Evolutionary conservation across 768 basidiomycete genomes (phyloP), one percentile per base, ranked within the genome.

Genomic region (Suillus plorans): DNA sequence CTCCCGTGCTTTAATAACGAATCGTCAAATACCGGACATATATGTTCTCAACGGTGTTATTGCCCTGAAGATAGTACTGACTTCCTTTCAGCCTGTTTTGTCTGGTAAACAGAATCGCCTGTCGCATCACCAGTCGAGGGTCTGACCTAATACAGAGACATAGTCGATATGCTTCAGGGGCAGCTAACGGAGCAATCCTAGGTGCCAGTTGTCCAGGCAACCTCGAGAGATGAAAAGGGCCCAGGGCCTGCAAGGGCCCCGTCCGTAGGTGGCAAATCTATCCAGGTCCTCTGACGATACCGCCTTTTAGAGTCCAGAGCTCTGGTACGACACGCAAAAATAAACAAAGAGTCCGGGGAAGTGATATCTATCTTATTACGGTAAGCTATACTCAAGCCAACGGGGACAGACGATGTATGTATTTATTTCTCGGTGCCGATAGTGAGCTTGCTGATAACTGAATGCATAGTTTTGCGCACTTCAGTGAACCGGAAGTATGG

Each of bases 401-500:
- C 58, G 25, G 39, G 16, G 37, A 28, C 18, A 28, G 25, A 25
- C 22, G 18, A 18, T 25, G 58, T 20, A 41, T 20, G 9, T 10
- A 25, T 58, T 41, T 58, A 37, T 41, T 25, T 41, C 41, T 59
- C 58, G 58, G 58, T 59, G 12, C 58, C 58, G 58, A 28, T 59
- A 31, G 58, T 59, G 41, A 31, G 41, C 28, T 59, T 31, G 41
- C 25, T 42, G 58, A 18, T 42, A 42, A 12, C 41, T 42, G 18
- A 25, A 8, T 41, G 25, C 16, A 13, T 6, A 5, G 57, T 25
- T 58, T 41, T 22, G 39, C 9, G 16, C 6, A 13, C 5, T 59
- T 20, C 41, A 20, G 5, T 14, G 25, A 18, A 2, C 41, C 41
- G 6, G 39, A 42, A n/a, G 53, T 55, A n/a, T 55, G 53, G 53